These are phyloP conservation scores for Aspergillus novoparasiticus DNA, from an alignment of 2,329 filamentous ascomycete genomes.

Conservation along the genomic window DNA sequence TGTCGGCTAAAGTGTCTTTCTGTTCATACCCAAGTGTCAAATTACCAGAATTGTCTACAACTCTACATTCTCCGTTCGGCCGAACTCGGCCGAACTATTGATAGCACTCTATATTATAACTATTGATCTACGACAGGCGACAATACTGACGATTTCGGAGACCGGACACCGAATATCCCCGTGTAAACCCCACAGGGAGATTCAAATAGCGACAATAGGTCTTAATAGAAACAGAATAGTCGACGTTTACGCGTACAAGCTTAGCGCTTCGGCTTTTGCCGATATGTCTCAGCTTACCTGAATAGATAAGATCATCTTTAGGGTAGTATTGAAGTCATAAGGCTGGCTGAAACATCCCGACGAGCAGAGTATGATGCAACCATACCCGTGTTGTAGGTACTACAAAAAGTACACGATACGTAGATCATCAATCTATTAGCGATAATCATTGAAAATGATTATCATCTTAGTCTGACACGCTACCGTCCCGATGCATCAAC, in stretches of 20 bases:
- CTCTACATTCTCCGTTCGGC: neutral
- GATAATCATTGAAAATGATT: neutral
- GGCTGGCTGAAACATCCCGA: neutral
- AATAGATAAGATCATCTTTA: neutral
- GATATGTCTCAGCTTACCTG: neutral
- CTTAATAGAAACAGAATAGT: neutral
- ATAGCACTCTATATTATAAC: neutral
- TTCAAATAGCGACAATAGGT: neutral
- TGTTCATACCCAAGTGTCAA: neutral
- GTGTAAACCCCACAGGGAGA: neutral
- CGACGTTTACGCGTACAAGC: neutral
- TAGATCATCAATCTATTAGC: neutral
- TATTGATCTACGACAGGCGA: neutral
- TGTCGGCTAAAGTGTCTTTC: neutral
- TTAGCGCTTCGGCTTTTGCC: neutral
- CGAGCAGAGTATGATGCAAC: neutral
- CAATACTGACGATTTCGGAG: neutral
- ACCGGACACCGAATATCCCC: neutral
- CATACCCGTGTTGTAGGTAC: neutral
- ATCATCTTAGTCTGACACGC: neutral
- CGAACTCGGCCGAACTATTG: neutral
- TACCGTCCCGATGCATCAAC: neutral
- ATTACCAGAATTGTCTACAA: neutral
- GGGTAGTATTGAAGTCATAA: neutral
- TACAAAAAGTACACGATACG: neutral